A percentile compares a stretch with the other conserved stretches of the same genome.
Evolutionary conservation across 2,329 filamentous ascomycete genomes (phyloP).

Genomic region (Colletotrichum aenigma): DNA sequence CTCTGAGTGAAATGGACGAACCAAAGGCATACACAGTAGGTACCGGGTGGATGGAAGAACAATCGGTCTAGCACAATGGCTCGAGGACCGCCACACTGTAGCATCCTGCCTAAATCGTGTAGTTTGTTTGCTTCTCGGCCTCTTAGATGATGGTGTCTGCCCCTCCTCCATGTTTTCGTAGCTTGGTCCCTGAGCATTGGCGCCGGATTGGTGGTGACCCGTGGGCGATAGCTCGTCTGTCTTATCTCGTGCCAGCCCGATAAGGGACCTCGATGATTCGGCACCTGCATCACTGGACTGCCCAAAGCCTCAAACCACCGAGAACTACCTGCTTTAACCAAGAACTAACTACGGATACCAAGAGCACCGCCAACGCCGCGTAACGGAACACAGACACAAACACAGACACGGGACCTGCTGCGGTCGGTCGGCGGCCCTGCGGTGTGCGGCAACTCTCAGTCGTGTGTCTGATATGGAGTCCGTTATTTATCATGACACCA

Average conservation of each 20-base stretch:
- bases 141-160: neutral
- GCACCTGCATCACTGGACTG: neutral
- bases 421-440: neutral
- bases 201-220: neutral
- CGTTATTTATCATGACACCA: neutral
- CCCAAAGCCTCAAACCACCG: neutral
- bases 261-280: neutral
- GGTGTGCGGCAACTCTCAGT: neutral
- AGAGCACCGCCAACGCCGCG: slow-evolving; percentile 1
- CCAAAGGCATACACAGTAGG: neutral
- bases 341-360: neutral
- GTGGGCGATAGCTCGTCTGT: neutral
- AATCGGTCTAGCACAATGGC: neutral
- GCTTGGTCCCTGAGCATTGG: neutral
- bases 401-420: slow-evolving; percentile 3
- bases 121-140: neutral
- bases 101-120: neutral
- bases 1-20: neutral
- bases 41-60: neutral
- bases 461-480: neutral
- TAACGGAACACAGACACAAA: neutral
- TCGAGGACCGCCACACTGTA: neutral
- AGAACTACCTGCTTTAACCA: neutral
- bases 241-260: neutral
- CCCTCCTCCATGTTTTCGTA: neutral